Evolutionary conservation across 2,329 filamentous ascomycete genomes (phyloP).

Genomic region (Sporothrix sp.): DNA sequence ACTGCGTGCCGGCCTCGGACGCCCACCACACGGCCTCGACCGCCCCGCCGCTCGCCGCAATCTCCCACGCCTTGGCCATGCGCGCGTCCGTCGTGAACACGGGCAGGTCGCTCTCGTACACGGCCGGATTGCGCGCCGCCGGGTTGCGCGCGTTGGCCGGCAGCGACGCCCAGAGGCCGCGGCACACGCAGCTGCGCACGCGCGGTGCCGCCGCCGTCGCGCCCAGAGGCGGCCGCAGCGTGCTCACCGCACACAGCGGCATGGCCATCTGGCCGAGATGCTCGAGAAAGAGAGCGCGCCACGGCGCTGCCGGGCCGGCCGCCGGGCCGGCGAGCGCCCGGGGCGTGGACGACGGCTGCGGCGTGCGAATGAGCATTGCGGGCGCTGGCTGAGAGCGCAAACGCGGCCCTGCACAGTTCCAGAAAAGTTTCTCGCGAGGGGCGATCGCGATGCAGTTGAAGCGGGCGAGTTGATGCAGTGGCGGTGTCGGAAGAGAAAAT

Average conservation of each 20-base stretch:
- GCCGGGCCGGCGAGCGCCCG: slow-evolving; percentile 8
- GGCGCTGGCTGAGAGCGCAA: too few relatives aligned
- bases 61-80: slow-evolving; percentile 72
- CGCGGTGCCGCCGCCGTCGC: slow-evolving; percentile 40
- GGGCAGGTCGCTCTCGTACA: slow-evolving; percentile 66
- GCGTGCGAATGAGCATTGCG: slow-evolving; percentile 12
- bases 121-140: slow-evolving; percentile 57
- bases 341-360: slow-evolving; percentile 2
- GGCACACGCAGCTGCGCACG: slow-evolving; percentile 71
- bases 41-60: slow-evolving; percentile 57
- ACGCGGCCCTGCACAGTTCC: too few relatives aligned
- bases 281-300: slow-evolving; percentile 42
- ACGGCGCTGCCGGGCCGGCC: slow-evolving; percentile 34
- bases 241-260: slow-evolving; percentile 43
- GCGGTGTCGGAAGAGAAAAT: too few relatives aligned
- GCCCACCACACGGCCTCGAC: slow-evolving; percentile 81
- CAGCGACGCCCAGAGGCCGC: slow-evolving; percentile 71
- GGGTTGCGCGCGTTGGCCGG: slow-evolving; percentile 63
- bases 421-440: too few relatives aligned
- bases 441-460: too few relatives aligned
- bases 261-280: slow-evolving; percentile 38
- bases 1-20: slow-evolving; percentile 61
- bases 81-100: slow-evolving; percentile 81
- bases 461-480: too few relatives aligned
- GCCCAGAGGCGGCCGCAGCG: slow-evolving; percentile 30